Percentiles rank a stretch among this genome's conserved stretches.
phyloP scores from a whole-genome alignment of 2,329 filamentous ascomycete genomes.

The Colletotrichum ledebouriae region DNA sequence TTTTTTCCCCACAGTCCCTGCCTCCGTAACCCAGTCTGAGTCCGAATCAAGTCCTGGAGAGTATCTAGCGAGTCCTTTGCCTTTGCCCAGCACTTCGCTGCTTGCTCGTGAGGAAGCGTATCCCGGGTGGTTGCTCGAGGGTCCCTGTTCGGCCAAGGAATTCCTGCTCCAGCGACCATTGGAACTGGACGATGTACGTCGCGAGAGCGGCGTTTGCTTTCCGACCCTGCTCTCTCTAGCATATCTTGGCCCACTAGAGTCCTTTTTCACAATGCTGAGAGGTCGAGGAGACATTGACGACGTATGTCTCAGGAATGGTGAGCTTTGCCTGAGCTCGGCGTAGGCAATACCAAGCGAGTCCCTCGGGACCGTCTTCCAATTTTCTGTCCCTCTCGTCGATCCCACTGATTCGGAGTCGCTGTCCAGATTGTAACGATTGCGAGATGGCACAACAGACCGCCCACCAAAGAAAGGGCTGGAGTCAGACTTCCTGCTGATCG shows the following conservation, averaged over 20 bases:
- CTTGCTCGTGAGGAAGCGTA: conserved; percentile 36
- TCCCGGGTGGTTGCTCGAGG: conserved; percentile 18
- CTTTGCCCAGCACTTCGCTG: conserved; percentile 39
- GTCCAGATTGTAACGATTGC: conserved; percentile 34
- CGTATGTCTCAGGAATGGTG: conserved; percentile 33
- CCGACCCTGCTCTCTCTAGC: conserved; percentile 29
- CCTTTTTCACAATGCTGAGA: conserved; percentile 39
- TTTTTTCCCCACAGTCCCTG: conserved; percentile 31
- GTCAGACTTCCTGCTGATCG: conserved; percentile 42
- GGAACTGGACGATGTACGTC: conserved; percentile 35
- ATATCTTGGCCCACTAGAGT: conserved; percentile 29
- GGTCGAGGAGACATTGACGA: conserved; percentile 38
- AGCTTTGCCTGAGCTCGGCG: conserved; percentile 34
- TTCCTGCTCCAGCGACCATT: conserved; percentile 37
- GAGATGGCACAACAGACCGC: conserved; percentile 40
- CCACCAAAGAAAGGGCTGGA: conserved; percentile 43
- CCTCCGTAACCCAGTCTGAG: conserved; percentile 42
- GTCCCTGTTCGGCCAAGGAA: conserved; percentile 27
- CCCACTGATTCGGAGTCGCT: conserved; percentile 36
- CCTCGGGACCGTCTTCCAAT: conserved; percentile 39
- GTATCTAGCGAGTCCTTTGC: conserved; percentile 33
- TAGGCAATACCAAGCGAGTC: conserved; percentile 41
- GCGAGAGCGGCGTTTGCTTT: conserved; percentile 35
- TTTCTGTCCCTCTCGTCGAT: conserved; percentile 29
- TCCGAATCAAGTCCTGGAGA: conserved; percentile 37